Base-by-base conservation (phyloP, 2,329 filamentous ascomycete genomes). In the Dactylonectria macrodidyma region DNA sequence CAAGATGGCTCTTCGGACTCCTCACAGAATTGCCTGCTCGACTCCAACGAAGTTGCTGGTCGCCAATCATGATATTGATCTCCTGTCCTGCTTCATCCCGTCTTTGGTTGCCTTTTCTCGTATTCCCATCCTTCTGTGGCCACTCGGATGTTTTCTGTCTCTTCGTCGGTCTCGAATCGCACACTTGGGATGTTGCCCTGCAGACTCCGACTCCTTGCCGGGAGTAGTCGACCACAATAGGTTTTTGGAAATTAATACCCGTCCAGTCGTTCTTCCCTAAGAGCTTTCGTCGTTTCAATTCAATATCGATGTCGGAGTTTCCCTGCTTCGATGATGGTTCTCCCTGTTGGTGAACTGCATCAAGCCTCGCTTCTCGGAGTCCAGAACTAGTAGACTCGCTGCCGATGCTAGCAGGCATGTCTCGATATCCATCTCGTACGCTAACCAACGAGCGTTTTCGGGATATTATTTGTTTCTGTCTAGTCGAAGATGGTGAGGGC, bases 221-320 rank as follows among this genome's bases (percentile, higher is more conserved):
- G 6, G 74, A 63, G 50, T 73, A 75, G 11, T 74, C 66, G 8
- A 74, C 62, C 2, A 66, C 50, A 14, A 79, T 66, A 9, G 76
- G 70, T 55, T 79, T 81, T 52, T 81, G 79, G 11, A 78, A 57
- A 19, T 65, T 67, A 7, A 81, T 66, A 3, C 80, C 78, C 0
- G 75, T 76, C 79, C 80, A 82, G 36, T 79, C 76, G 11, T 54
- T 61, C 48, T 73, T 76, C 10, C 74, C 58, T 19, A 80, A 64
- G 3, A 80, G 66, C 51, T 44, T 73, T 24, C 67, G 73, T 38
- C 74, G 75, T 47, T 78, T 79, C 4, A 59, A 57, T 11, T 73
- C 65, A 3, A 78, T 59, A 24, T 72, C 71, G 12, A 52, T 33
- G 30, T 58, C 51, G 41, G 57, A 48, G 5, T 19, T 12, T 5